Evolutionary conservation across 805 yeast genomes (phyloP).

Genomic region (Cyberlindnera maclurae): DNA sequence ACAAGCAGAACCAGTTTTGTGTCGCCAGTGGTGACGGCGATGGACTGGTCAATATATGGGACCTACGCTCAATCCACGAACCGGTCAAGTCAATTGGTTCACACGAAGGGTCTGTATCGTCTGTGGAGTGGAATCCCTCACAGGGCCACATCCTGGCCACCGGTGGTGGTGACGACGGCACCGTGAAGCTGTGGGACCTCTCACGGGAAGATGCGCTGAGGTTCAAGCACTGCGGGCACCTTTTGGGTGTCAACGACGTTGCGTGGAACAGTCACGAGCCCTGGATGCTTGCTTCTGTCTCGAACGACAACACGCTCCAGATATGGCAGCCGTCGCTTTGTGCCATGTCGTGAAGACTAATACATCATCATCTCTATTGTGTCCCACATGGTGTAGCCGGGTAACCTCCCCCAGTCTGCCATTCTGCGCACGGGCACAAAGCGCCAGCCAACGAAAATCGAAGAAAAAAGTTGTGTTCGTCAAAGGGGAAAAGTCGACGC

Average conservation of each 20-base stretch:
- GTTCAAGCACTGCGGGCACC: constrained; percentile 81
- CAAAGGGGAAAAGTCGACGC: constrained; percentile 1
- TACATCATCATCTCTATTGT: background rate
- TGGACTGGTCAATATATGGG: constrained; percentile 59
- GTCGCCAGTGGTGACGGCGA: constrained; percentile 61
- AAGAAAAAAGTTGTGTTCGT: constrained; percentile 1
- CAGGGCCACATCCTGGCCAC: constrained; percentile 49
- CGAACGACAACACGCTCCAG: constrained; percentile 83
- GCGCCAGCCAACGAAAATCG: constrained; percentile 5
- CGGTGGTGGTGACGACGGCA: constrained; percentile 56
- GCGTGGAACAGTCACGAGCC: constrained; percentile 74
- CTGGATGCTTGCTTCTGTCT: constrained; percentile 67
- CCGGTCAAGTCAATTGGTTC: constrained; percentile 28
- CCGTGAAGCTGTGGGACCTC: constrained; percentile 58
- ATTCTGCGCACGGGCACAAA: background rate
- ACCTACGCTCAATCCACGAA: constrained; percentile 40
- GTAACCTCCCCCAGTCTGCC: constrained; percentile 1
- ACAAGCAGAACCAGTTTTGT: constrained; percentile 45
- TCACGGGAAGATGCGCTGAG: constrained; percentile 27
- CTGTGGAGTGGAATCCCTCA: constrained; percentile 67
- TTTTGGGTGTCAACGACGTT: constrained; percentile 78
- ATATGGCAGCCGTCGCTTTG: constrained; percentile 62
- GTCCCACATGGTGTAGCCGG: background rate
- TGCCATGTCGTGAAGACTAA: background rate
- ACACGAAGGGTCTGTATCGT: constrained; percentile 52